Percentiles rank a stretch among this genome's conserved stretches.
Conservation (phyloP, 1,284 basidiomycete genomes). For the Sphagnurus paluster region DNA sequence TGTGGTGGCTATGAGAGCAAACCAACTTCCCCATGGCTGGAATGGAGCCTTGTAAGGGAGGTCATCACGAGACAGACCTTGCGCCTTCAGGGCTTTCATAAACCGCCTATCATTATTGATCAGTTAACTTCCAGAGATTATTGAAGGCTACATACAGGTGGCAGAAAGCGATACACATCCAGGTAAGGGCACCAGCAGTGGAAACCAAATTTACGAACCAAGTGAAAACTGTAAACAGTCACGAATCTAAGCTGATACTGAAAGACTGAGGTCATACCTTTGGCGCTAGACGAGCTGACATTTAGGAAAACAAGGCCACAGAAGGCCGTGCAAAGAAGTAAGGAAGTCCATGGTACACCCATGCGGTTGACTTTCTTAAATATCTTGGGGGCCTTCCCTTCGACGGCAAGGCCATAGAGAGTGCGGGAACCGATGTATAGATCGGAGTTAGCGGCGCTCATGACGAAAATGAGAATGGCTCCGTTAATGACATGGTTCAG, state of each 20-base stretch:
- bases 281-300: slow-evolving; percentile 50
- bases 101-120: slow-evolving; percentile 46
- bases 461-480: slow-evolving; percentile 72
- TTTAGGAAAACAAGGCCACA: slow-evolving; percentile 65
- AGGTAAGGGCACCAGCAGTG: slow-evolving; percentile 70
- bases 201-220: slow-evolving; percentile 75
- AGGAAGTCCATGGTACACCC: slow-evolving; percentile 60
- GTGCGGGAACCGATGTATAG: slow-evolving; percentile 74
- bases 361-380: slow-evolving; percentile 56
- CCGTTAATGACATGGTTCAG: slow-evolving; percentile 64
- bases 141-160: slow-evolving; percentile 52
- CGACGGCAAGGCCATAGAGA: slow-evolving; percentile 67
- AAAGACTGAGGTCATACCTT: slow-evolving; percentile 34
- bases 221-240: slow-evolving; percentile 48
- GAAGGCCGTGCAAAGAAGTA: slow-evolving; percentile 57
- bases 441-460: slow-evolving; percentile 74
- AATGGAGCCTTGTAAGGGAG: slow-evolving; percentile 73
- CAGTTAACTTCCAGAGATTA: background rate
- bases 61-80: slow-evolving; percentile 61
- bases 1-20: slow-evolving; percentile 56
- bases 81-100: slow-evolving; percentile 67
- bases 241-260: slow-evolving; percentile 11
- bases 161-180: slow-evolving; percentile 70
- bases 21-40: slow-evolving; percentile 64
- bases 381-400: slow-evolving; percentile 61